These are phyloP conservation scores for Fusarium sp. DNA, from an alignment of 2,329 filamentous ascomycete genomes.

Conservation along the genomic window DNA sequence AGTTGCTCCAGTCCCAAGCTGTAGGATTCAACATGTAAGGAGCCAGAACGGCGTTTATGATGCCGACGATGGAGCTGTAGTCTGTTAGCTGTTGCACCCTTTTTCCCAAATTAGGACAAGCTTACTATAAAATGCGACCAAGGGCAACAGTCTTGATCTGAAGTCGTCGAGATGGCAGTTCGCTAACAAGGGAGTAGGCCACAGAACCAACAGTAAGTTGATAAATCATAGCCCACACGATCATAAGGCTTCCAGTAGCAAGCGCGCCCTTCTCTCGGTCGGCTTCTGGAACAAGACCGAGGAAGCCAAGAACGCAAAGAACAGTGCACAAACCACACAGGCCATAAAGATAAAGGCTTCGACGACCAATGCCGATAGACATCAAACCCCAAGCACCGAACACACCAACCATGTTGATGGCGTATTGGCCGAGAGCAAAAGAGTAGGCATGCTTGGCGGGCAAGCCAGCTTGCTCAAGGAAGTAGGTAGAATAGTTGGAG, in stretches of 20 bases:
- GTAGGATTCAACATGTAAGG: constrained; percentile 94
- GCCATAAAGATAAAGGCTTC: constrained; percentile 82
- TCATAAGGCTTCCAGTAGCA: constrained; percentile 87
- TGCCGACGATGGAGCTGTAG: constrained; percentile 80
- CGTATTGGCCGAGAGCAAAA: constrained; percentile 74
- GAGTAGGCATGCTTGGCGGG: constrained; percentile 64
- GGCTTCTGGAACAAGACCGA: constrained; percentile 77
- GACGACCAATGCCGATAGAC: constrained; percentile 80
- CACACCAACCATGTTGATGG: constrained; percentile 84
- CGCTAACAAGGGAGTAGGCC: constrained; percentile 89
- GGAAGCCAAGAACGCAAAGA: constrained; percentile 87
- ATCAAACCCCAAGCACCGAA: constrained; percentile 88
- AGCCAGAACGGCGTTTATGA: constrained; percentile 84
- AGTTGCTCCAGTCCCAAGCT: constrained; percentile 91
- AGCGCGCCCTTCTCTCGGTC: constrained; percentile 75
- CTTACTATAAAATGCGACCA: constrained; percentile 80
- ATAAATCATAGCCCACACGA: constrained; percentile 86
- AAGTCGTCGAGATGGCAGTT: constrained; percentile 84
- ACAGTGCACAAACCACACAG: constrained; percentile 81
- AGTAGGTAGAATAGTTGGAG: constrained; percentile 76
- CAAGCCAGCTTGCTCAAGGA: constrained; percentile 72
- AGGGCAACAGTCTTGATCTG: constrained; percentile 94
- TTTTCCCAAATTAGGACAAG: constrained; percentile 7
- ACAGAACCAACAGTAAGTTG: constrained; percentile 91
- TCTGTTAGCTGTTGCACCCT: background rate